Conservation (phyloP, 768 basidiomycete species). For the Pleurotus eryngii region DNA sequence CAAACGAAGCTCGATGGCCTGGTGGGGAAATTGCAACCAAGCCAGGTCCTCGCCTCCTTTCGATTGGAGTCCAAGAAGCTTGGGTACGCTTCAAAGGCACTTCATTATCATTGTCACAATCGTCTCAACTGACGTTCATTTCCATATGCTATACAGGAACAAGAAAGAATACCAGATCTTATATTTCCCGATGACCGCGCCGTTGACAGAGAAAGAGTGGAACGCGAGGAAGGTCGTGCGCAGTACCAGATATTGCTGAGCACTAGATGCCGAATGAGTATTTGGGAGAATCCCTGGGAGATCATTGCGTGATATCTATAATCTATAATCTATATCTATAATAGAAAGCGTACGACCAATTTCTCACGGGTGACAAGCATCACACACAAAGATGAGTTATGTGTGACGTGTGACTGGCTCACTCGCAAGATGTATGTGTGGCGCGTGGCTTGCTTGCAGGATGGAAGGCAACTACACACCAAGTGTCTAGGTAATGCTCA, state of each 20-base stretch:
- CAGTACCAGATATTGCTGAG: constrained; percentile 34
- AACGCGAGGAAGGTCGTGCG: constrained; percentile 46
- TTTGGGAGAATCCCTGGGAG: too few species aligned
- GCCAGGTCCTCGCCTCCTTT: constrained; percentile 42
- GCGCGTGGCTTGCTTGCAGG: too few species aligned
- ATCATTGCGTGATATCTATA: too few species aligned
- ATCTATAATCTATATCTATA: too few species aligned
- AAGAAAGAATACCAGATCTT: constrained; percentile 75
- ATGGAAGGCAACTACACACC: too few species aligned
- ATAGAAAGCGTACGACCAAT: too few species aligned
- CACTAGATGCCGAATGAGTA: too few species aligned
- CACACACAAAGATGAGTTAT: too few species aligned
- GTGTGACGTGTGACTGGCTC: too few species aligned
- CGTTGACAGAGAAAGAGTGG: constrained; percentile 55
- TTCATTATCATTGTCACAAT: neutral
- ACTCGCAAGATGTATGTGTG: too few species aligned
- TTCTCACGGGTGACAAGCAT: too few species aligned
- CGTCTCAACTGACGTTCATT: constrained; percentile 1
- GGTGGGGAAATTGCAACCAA: constrained; percentile 22
- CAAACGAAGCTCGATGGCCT: neutral
- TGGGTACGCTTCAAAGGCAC: constrained; percentile 21
- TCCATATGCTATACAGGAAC: constrained; percentile 32
- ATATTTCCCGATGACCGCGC: constrained; percentile 70
- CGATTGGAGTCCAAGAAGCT: constrained; percentile 40
- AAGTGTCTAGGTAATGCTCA: too few species aligned